Percentiles rank a stretch among this genome's conserved stretches.
Evolutionary conservation across 2,329 filamentous ascomycete genomes (phyloP).

Genomic region (Cordyceps javanica): DNA sequence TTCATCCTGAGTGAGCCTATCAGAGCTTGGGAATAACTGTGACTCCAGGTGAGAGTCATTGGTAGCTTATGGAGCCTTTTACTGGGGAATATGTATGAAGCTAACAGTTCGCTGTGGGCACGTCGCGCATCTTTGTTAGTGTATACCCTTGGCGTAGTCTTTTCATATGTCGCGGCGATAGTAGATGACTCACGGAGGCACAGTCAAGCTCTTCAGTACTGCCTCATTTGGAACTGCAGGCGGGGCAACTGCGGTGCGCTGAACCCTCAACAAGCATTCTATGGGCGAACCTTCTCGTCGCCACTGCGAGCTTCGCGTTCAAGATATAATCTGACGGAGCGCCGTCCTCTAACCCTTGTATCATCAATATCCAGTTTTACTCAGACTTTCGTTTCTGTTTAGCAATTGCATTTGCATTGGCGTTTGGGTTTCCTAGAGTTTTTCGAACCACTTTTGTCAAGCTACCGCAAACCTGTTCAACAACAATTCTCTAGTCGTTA

Average conservation of each 20-base stretch:
- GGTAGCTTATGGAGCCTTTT: background rate
- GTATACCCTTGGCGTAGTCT: too few species aligned
- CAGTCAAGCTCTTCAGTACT: background rate
- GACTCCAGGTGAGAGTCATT: background rate
- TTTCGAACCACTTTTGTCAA: background rate
- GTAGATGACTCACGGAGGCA: background rate
- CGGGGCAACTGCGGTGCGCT: slow-evolving; percentile 1
- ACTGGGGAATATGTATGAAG: background rate
- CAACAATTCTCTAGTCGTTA: background rate
- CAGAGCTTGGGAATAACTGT: background rate
- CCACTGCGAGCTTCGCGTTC: background rate
- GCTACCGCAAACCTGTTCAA: slow-evolving; percentile 7
- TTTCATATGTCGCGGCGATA: too few species aligned
- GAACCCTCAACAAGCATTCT: background rate
- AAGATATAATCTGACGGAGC: background rate
- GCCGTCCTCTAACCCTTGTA: background rate
- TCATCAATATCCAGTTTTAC: background rate
- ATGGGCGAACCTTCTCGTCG: background rate
- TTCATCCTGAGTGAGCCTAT: slow-evolving; percentile 7
- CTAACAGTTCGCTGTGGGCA: background rate
- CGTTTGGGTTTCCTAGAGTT: slow-evolving; percentile 4
- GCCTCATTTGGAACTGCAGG: background rate
- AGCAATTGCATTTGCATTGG: slow-evolving; percentile 3
- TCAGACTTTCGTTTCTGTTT: background rate
- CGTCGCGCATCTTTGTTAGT: background rate